Percentiles rank a stretch among this genome's conserved stretches.
Conservation (phyloP, 2,329 filamentous ascomycete species). For the Venturia aucupariae region DNA sequence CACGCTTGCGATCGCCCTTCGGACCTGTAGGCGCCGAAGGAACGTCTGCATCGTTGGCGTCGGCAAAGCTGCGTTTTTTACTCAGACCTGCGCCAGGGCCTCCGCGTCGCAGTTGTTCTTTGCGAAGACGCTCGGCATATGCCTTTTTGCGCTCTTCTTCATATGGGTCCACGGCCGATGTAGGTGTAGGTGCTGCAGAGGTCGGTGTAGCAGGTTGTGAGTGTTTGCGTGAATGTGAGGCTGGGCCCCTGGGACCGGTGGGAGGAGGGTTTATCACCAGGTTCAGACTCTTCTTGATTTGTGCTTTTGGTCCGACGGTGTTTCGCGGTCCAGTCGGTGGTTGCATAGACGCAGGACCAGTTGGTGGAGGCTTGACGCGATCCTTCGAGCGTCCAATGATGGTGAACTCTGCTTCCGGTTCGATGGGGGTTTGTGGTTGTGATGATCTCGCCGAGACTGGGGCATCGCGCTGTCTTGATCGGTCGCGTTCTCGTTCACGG, state of each 20-base stretch:
- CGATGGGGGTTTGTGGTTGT: conserved; percentile 5
- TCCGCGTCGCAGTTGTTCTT: conserved; percentile 55
- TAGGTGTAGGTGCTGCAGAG: conserved; percentile 12
- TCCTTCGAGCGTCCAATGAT: conserved; percentile 34
- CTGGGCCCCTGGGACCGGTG: conserved; percentile 1
- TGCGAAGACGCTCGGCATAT: conserved; percentile 56
- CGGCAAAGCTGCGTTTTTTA: conserved; percentile 34
- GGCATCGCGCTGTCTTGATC: conserved; percentile 27
- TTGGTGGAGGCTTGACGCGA: conserved; percentile 7
- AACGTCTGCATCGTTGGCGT: conserved; percentile 29
- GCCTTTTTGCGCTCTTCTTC: conserved; percentile 60
- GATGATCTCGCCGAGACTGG: neutral
- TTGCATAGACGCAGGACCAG: conserved; percentile 24
- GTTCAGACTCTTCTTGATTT: conserved; percentile 5
- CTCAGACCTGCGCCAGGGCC: conserved; percentile 42
- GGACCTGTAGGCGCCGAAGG: conserved; percentile 39
- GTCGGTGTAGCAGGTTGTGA: neutral
- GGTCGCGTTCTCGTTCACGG: conserved; percentile 30
- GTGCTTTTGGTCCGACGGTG: conserved; percentile 30
- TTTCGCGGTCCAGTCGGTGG: conserved; percentile 24
- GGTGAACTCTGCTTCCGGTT: conserved; percentile 36
- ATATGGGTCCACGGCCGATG: conserved; percentile 44
- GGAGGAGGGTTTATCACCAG: neutral
- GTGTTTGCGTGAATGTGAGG: neutral
- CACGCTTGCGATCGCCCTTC: conserved; percentile 34